Percentiles rank a stretch among this genome's conserved stretches.
Conservation (phyloP, 73 alveolate species). For the Paramecium sonneborni region DNA sequence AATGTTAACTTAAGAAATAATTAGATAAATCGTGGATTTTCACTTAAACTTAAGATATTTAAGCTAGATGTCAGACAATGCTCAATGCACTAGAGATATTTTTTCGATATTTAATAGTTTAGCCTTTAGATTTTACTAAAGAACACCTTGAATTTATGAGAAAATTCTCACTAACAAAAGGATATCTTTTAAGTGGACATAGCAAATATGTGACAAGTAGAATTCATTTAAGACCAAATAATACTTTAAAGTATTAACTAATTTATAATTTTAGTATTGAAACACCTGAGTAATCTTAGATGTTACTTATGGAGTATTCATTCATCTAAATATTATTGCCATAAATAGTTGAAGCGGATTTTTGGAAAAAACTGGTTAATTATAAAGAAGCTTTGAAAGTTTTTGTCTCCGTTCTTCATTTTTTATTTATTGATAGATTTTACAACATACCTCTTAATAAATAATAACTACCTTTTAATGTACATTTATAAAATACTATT, state of each 20-base stretch:
- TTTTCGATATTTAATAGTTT: background rate
- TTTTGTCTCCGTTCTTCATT: conserved; percentile 10
- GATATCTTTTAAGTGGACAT: conserved; percentile 3
- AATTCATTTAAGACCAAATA: background rate
- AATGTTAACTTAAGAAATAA: background rate
- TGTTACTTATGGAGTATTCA: conserved; percentile 41
- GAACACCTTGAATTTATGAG: background rate
- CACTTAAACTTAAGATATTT: background rate
- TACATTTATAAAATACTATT: background rate
- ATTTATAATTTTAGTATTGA: background rate
- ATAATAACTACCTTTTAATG: background rate
- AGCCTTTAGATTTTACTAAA: background rate
- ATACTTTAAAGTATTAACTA: background rate
- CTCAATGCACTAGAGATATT: background rate
- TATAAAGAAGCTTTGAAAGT: conserved; percentile 19
- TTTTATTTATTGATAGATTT: background rate
- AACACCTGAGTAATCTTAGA: background rate
- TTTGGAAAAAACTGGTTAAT: conserved; percentile 9
- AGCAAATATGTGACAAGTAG: conserved; percentile 10
- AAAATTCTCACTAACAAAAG: background rate
- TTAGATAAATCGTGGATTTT: background rate
- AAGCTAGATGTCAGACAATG: background rate
- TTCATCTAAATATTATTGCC: background rate
- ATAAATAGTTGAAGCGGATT: background rate
- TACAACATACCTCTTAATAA: background rate